Conservation (phyloP, 2,329 filamentous ascomycete species). For the Fusarium acutatum region DNA sequence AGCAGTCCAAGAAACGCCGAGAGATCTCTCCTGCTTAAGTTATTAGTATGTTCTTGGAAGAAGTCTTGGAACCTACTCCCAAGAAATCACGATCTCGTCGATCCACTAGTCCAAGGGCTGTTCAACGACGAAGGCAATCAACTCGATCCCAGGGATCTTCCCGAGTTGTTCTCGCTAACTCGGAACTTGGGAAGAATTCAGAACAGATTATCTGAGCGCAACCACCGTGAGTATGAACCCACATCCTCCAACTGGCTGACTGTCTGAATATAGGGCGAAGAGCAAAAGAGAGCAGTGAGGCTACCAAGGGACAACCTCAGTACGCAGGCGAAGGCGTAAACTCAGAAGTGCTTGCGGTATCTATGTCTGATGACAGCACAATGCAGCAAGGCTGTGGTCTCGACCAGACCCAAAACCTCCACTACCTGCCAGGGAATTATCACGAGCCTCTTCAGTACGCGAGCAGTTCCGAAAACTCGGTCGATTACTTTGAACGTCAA, state of each 20-base stretch:
- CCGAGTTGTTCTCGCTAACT: neutral
- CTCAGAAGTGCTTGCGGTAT: accelerated
- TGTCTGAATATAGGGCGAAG: neutral
- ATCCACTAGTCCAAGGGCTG: neutral
- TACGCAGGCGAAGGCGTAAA: neutral
- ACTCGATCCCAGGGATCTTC: neutral
- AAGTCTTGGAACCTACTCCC: neutral
- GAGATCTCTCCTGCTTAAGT: neutral
- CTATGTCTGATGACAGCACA: neutral
- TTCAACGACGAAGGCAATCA: neutral
- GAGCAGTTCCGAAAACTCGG: neutral
- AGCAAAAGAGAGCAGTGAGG: neutral
- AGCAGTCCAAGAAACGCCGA: neutral
- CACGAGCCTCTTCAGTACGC: neutral
- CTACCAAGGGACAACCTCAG: neutral
- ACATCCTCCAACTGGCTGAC: neutral
- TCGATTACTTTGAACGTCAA: neutral
- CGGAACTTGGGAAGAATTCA: neutral
- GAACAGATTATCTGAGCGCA: neutral
- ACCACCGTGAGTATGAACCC: neutral
- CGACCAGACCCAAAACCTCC: neutral
- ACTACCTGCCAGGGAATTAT: neutral
- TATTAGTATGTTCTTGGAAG: neutral
- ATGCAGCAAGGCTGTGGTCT: neutral
- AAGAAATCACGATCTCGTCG: neutral